Conservation (phyloP, 306 rosid species). For the Astragalus glycyphyllos region DNA sequence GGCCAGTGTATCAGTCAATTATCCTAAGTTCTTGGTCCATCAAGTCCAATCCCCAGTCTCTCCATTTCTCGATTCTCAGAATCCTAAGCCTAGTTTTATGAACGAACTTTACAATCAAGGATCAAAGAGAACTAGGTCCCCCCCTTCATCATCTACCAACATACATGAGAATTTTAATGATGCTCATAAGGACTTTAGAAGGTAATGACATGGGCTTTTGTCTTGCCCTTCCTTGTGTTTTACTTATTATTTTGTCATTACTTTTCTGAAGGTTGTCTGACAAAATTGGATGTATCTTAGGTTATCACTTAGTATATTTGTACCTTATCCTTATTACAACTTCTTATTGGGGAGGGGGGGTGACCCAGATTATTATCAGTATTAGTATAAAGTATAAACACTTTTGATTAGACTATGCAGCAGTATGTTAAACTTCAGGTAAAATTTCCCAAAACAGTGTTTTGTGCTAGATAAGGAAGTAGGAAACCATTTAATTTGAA, state of each 20-base stretch:
- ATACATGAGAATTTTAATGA: slow-evolving; percentile 38
- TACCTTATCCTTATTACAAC: too few relatives aligned
- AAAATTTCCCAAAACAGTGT: neutral
- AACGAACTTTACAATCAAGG: slow-evolving; percentile 50
- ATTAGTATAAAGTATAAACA: neutral
- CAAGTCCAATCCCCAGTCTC: slow-evolving; percentile 51
- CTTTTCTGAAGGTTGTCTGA: slow-evolving; percentile 3
- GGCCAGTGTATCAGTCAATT: slow-evolving; percentile 34
- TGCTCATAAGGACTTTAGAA: slow-evolving; percentile 48
- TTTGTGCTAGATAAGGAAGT: slow-evolving; percentile 9
- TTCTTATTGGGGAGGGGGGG: neutral
- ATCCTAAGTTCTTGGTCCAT: slow-evolving; percentile 39
- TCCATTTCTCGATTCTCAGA: slow-evolving; percentile 45
- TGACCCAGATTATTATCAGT: neutral
- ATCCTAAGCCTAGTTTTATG: slow-evolving; percentile 45
- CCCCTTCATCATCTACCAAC: slow-evolving; percentile 46
- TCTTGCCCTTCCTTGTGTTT: slow-evolving; percentile 19
- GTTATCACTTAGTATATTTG: neutral
- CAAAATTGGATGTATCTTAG: slow-evolving; percentile 22
- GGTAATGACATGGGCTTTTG: slow-evolving; percentile 43
- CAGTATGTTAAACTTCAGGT: slow-evolving; percentile 5
- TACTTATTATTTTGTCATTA: slow-evolving; percentile 15
- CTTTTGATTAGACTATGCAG: slow-evolving; percentile 5
- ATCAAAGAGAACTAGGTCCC: slow-evolving; percentile 63
- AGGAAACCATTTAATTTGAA: slow-evolving; percentile 1